Conservation (phyloP, 139 green algal species). For the Bryopsis sp. region DNA sequence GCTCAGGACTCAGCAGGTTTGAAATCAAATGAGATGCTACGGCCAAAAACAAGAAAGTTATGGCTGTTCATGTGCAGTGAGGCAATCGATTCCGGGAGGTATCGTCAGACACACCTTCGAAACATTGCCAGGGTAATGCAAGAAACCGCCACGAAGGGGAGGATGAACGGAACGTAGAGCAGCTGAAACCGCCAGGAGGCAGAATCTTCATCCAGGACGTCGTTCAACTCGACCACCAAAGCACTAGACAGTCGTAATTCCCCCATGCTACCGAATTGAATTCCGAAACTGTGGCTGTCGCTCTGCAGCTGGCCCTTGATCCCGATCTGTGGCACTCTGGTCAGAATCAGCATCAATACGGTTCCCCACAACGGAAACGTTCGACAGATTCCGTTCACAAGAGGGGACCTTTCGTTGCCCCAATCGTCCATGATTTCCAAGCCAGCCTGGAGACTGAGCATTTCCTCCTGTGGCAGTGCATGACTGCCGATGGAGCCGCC, state of each 20-base stretch:
- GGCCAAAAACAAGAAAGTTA: no score
- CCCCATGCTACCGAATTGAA: conserved; percentile 24
- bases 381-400: conserved; percentile 8
- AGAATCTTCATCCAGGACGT: conserved; percentile 9
- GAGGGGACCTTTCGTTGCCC: neutral
- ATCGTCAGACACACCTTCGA: conserved; percentile 13
- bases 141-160: conserved; percentile 29
- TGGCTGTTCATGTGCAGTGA: no score
- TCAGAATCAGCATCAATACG: conserved; percentile 33
- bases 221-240: conserved; percentile 18
- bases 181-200: conserved; percentile 26
- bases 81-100: no score
- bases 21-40: no score
- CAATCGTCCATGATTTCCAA: no score
- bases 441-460: no score
- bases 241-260: conserved; percentile 17
- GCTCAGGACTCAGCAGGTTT: no score
- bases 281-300: conserved; percentile 9
- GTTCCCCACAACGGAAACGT: conserved; percentile 30
- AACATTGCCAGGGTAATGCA: conserved; percentile 24
- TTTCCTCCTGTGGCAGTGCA: no score
- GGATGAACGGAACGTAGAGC: conserved; percentile 34
- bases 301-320: conserved; percentile 22
- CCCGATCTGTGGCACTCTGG: conserved; percentile 16
- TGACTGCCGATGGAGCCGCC: no score